Conservation (phyloP, 164 flowering plant genomes). For the Stephania yunnanensis region DNA sequence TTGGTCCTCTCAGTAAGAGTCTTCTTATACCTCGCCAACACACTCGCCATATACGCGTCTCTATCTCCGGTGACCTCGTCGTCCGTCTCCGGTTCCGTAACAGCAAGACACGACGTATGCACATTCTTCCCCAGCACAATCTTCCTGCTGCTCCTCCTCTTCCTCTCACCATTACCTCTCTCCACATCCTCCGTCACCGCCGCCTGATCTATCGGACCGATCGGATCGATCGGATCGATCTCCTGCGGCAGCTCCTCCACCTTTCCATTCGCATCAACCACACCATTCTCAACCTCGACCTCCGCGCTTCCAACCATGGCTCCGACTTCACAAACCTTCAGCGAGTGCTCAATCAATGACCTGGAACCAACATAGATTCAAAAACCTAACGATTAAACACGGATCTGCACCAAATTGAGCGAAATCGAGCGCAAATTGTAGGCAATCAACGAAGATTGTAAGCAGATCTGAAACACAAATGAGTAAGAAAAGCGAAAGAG, state of each 20-base stretch:
- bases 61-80: slow-evolving; percentile 89
- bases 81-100: slow-evolving; percentile 87
- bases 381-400: too few species aligned
- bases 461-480: neutral
- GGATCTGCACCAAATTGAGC: too few species aligned
- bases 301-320: slow-evolving; percentile 28
- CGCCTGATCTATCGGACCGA: slow-evolving; percentile 41
- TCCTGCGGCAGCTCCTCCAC: slow-evolving; percentile 27
- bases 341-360: neutral
- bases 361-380: too few species aligned
- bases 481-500: neutral
- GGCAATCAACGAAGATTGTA: too few species aligned
- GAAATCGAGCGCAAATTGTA: too few species aligned
- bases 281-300: slow-evolving; percentile 1
- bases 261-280: slow-evolving; percentile 15
- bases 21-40: slow-evolving; percentile 75
- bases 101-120: slow-evolving; percentile 63
- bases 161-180: slow-evolving; percentile 7
- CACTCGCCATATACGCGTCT: slow-evolving; percentile 93
- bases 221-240: slow-evolving; percentile 38
- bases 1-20: slow-evolving; percentile 65
- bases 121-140: slow-evolving; percentile 84
- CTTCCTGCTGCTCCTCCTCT: slow-evolving; percentile 29
- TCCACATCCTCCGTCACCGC: slow-evolving; percentile 13
- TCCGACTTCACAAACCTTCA: neutral